A percentile compares a stretch with the other conserved stretches of the same genome.
These are phyloP conservation scores for Rhizopus microsporus DNA, from an alignment of 371 early-diverging fungal genomes.

Conservation along the genomic window DNA sequence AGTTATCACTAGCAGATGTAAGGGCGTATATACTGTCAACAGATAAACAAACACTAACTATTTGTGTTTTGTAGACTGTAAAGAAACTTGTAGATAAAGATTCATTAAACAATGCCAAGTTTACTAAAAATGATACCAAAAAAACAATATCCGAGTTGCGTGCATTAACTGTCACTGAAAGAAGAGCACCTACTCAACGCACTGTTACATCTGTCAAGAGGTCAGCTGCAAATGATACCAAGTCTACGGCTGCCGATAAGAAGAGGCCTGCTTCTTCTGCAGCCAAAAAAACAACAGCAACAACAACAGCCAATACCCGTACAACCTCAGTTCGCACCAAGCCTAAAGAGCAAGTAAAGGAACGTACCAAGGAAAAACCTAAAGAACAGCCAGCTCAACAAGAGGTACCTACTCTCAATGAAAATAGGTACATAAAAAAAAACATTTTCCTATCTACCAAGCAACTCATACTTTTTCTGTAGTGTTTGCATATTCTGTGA, in stretches of 20 bases:
- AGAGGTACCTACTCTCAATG: not conserved
- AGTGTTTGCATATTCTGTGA: constrained; percentile 79
- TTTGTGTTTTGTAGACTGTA: constrained; percentile 21
- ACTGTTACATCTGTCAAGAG: not conserved
- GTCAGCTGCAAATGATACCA: not conserved
- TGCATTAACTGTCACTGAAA: constrained; percentile 15
- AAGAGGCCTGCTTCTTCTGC: constrained; percentile 4
- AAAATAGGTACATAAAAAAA: not conserved
- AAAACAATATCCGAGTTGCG: constrained; percentile 20
- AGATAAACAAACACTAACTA: not conserved
- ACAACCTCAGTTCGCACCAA: not conserved
- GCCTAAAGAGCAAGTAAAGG: constrained; percentile 9
- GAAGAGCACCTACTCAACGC: constrained; percentile 2
- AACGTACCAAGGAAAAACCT: not conserved
- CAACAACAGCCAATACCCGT: not conserved
- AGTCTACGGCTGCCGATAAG: not conserved
- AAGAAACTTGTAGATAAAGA: constrained; percentile 30
- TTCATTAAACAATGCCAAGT: not conserved
- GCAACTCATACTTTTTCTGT: not conserved
- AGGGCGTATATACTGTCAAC: not conserved
- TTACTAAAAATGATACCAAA: constrained; percentile 9
- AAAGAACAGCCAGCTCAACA: not conserved
- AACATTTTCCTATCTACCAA: not conserved
- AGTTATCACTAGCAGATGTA: constrained; percentile 32
- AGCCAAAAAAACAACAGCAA: constrained; percentile 1